Evolutionary conservation across 352 stramenopile genomes (phyloP), one percentile per base, ranked within the genome.

Genomic region (Pythium chondricola): DNA sequence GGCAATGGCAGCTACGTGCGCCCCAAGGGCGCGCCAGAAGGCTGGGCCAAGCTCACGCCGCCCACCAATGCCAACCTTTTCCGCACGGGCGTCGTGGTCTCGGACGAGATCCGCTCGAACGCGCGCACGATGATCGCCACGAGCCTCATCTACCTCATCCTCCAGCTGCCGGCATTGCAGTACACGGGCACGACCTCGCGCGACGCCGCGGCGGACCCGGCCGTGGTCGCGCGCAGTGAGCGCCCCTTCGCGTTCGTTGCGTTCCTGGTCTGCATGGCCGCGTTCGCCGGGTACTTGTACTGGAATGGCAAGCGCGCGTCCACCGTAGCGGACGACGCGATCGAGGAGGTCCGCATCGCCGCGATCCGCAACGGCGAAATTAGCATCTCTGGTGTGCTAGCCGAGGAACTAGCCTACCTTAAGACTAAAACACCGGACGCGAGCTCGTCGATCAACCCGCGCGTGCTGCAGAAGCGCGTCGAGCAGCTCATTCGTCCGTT

Each of bases 121-220:
- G 88, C 83, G 43, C 77, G 77, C 46, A 91, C 96, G 47, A 97
- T 98, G 86, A 81, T 96, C 27, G 46, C 88, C 39, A 98, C 94
- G 21, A 86, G 85, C 20, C 60, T 97, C 50, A 95, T 96, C 56
- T 99, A 98, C 65, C 74, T 99, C 39, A 87, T 98, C 32, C 90
- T 98, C 52, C 92, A 98, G 65, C 62, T 97, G 33, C 92, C 90
- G 1, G 93, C 93, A 18, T 78, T 96, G 10, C 78, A 82, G 43
- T 97, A 95, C 74, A 88, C 96, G 16, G 80, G 80, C 24, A 89
- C 75, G 18, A 48, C 49, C 20, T 40, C 42, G 10, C 67, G 85
- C 43, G 75, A 91, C 36, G 67, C 77, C n/a, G 54, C 74, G 31
- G 71, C 81, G 14, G 83, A 95, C 54, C 74, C 82, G 29, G 54